Evolutionary conservation across 306 rosid species (phyloP).

Genomic region (Rubus idaeus): DNA sequence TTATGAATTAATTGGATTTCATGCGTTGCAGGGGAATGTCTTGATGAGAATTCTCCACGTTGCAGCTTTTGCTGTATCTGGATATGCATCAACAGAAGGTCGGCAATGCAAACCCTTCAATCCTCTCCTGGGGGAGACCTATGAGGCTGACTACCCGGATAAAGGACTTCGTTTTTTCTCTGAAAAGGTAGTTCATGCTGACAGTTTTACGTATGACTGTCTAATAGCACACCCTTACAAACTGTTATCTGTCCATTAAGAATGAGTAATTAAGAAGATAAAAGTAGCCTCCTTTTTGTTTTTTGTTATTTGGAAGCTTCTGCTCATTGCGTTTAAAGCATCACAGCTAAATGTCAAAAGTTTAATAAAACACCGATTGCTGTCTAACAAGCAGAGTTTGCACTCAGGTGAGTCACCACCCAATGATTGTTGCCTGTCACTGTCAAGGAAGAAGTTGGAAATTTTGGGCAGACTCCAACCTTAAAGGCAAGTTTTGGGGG

Average conservation of each 20-base stretch:
- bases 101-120: slow-evolving; percentile 98
- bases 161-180: slow-evolving; percentile 90
- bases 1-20: slow-evolving; percentile 34
- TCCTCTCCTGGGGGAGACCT: slow-evolving; percentile 97
- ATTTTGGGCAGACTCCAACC: slow-evolving; percentile 97
- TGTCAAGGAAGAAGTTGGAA: slow-evolving; percentile 95
- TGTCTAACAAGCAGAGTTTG: slow-evolving; percentile 43
- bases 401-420: slow-evolving; percentile 97
- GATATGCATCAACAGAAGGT: slow-evolving; percentile 97
- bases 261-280: neutral
- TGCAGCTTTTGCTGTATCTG: slow-evolving; percentile 97
- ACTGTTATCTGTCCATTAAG: neutral
- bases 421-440: slow-evolving; percentile 96
- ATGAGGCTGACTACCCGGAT: slow-evolving; percentile 97
- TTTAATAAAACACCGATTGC: slow-evolving; percentile 26
- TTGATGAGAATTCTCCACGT: slow-evolving; percentile 89
- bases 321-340: slow-evolving; percentile 17
- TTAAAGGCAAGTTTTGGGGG: slow-evolving; percentile 98
- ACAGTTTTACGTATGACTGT: neutral
- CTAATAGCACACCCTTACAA: neutral
- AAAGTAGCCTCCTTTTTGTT: slow-evolving; percentile 20
- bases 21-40: slow-evolving; percentile 82
- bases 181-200: slow-evolving; percentile 64
- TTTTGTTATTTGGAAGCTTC: slow-evolving; percentile 3
- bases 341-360: slow-evolving; percentile 9